Evolutionary conservation across 2,329 filamentous ascomycete species (phyloP).

Genomic region (Aspergillus ibericus): DNA sequence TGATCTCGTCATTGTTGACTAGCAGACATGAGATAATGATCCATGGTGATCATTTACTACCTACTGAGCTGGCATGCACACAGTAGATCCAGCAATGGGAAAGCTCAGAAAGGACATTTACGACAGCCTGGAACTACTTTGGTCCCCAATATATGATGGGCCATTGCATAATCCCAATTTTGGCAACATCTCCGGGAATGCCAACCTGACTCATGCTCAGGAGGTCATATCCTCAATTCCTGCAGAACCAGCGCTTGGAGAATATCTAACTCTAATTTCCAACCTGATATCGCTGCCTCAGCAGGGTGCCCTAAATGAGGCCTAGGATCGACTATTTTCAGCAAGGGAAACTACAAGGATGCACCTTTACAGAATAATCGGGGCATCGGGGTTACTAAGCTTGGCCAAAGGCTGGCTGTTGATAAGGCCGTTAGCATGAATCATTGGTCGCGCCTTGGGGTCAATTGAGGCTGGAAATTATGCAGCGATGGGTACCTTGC

Average conservation of each 20-base stretch:
- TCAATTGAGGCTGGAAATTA: not conserved
- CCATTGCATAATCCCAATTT: too few species aligned
- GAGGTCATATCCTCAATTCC: too few species aligned
- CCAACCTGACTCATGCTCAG: too few species aligned
- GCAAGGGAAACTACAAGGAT: too few species aligned
- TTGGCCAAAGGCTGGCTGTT: not conserved
- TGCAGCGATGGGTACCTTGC: not conserved
- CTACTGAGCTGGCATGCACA: not conserved
- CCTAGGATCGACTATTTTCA: too few species aligned
- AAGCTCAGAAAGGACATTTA: not conserved
- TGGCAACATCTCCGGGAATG: too few species aligned
- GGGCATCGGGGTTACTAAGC: not conserved
- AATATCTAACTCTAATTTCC: too few species aligned
- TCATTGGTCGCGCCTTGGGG: not conserved
- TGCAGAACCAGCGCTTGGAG: too few species aligned
- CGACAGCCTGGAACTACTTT: too few species aligned
- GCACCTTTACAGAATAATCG: not conserved
- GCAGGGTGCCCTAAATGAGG: too few species aligned
- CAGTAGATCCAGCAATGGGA: not conserved
- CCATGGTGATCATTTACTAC: not conserved
- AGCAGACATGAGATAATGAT: not conserved
- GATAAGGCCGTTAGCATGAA: not conserved
- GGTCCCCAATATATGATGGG: too few species aligned
- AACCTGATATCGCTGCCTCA: too few species aligned
- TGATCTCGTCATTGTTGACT: not conserved